These are phyloP conservation scores for Spatholobus suberectus DNA, from an alignment of 306 rosid species.

Conservation along the genomic window DNA sequence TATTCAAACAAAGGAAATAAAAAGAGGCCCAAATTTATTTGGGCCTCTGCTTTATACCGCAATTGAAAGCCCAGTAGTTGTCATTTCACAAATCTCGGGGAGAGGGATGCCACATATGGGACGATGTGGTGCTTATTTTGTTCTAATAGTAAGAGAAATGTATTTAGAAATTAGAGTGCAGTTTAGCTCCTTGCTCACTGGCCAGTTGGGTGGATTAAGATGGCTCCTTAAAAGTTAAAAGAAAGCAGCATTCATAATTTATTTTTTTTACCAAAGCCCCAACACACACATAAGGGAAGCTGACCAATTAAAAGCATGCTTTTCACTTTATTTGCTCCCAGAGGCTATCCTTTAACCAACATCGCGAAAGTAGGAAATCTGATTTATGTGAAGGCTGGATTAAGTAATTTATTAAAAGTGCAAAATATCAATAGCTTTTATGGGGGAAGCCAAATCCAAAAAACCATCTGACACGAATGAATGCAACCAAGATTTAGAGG, in stretches of 20 bases:
- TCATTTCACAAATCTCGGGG: neutral
- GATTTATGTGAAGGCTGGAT: neutral
- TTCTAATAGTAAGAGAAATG: neutral
- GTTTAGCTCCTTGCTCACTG: too few species aligned
- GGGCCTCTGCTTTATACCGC: neutral
- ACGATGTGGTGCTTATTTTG: neutral
- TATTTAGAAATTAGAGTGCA: neutral
- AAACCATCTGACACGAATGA: neutral
- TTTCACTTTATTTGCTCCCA: neutral
- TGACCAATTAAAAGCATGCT: neutral
- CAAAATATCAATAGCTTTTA: neutral
- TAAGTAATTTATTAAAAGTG: constrained; percentile 16
- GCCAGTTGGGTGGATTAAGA: neutral
- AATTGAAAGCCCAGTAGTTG: constrained; percentile 1
- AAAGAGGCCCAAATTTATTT: neutral
- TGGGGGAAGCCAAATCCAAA: neutral
- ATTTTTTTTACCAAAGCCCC: neutral
- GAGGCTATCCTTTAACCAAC: constrained; percentile 6
- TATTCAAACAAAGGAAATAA: neutral
- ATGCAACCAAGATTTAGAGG: neutral
- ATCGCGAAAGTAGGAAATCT: neutral
- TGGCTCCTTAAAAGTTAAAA: neutral
- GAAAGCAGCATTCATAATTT: neutral
- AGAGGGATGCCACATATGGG: neutral
- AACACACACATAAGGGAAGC: neutral